Evolutionary conservation across 2,329 filamentous ascomycete species (phyloP), one percentile per base, ranked within the genome.

Genomic region (Diatrype stigma): DNA sequence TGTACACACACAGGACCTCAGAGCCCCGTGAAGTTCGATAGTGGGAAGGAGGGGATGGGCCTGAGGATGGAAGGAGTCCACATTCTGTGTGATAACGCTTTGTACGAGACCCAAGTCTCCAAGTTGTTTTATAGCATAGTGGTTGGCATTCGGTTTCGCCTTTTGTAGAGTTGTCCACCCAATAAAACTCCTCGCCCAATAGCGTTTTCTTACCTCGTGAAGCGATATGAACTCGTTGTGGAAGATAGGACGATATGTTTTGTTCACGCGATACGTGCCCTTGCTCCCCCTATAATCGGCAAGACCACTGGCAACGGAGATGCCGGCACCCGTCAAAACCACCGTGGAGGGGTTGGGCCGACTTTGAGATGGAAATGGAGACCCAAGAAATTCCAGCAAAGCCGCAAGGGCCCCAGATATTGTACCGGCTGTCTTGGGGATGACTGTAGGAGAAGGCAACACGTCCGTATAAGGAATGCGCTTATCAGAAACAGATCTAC

Each of bases 111-210:
- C 92, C 58, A 94, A 73, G 4, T 79, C 70, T 2, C 83, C 88
- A 34, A 97, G 74, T 56, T 86, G 79, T 48, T 81, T 78, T 51
- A 97, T 81, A 2, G 92, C 90, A 65, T 81, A 78, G 71, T 99
- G 94, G 2, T 85, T 85, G 3, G 75, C 73, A 64, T 97, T 97
- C 12, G 93, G 92, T 51, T 73, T 75, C n/a, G 90, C 89, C 55
- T 83, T 86, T 63, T 87, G 75, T 58, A 97, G 74, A 42, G 83
- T 90, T 3, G 89, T 85, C 92, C 92, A 97, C 35, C 94, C 94
- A 19, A 99, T 73, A 68, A 96, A 99, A 65, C 89, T 96, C 46
- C 94, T 77, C 1, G 94, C 93, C 94, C 94, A 99, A 68, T 99
- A 99, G 54, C 94, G 78, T 70, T 96, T 94, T 57, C 94, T 78